phyloP scores from a whole-genome alignment of 2,329 filamentous ascomycete genomes.

The Fusarium sp. region DNA sequence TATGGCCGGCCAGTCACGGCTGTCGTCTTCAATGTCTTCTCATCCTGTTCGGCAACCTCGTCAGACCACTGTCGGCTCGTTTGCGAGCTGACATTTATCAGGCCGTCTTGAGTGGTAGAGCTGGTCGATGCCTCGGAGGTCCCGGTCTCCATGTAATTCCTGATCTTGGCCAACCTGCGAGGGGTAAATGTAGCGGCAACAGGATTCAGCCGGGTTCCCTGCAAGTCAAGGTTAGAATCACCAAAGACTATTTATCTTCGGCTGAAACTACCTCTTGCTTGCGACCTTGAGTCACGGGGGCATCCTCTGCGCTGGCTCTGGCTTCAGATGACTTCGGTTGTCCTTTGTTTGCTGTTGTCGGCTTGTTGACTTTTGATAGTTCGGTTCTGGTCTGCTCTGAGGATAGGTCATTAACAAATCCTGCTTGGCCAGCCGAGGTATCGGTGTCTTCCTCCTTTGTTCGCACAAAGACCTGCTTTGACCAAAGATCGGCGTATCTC shows the following conservation, averaged over 20 bases:
- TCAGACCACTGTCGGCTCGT: slow-evolving; percentile 44
- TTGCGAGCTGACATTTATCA: slow-evolving; percentile 15
- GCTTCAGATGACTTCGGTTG: slow-evolving; percentile 38
- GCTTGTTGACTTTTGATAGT: slow-evolving; percentile 48
- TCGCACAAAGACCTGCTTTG: slow-evolving; percentile 66
- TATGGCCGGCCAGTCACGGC: slow-evolving; percentile 6
- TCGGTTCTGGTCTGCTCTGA: slow-evolving; percentile 49
- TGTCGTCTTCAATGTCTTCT: slow-evolving; percentile 1
- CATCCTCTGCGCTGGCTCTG: slow-evolving; percentile 34
- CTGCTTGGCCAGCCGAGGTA: slow-evolving; percentile 34
- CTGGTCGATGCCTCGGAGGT: slow-evolving; percentile 21
- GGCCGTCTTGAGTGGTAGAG: slow-evolving; percentile 4
- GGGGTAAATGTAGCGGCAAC: slow-evolving; percentile 65
- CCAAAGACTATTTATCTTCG: slow-evolving; percentile 41
- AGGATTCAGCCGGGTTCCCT: slow-evolving; percentile 65
- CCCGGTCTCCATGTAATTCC: slow-evolving; percentile 12
- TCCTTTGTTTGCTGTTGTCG: slow-evolving; percentile 24
- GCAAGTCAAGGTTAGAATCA: slow-evolving; percentile 54
- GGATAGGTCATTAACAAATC: slow-evolving; percentile 50
- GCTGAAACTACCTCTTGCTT: slow-evolving; percentile 62
- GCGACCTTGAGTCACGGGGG: slow-evolving; percentile 47
- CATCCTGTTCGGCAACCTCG: slow-evolving; percentile 42
- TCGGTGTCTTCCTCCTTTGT: slow-evolving; percentile 53
- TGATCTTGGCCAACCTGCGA: slow-evolving; percentile 41
- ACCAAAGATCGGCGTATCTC: slow-evolving; percentile 72